phyloP scores from a whole-genome alignment of 495 filamentous ascomycete species.

The Tuber indicum region DNA sequence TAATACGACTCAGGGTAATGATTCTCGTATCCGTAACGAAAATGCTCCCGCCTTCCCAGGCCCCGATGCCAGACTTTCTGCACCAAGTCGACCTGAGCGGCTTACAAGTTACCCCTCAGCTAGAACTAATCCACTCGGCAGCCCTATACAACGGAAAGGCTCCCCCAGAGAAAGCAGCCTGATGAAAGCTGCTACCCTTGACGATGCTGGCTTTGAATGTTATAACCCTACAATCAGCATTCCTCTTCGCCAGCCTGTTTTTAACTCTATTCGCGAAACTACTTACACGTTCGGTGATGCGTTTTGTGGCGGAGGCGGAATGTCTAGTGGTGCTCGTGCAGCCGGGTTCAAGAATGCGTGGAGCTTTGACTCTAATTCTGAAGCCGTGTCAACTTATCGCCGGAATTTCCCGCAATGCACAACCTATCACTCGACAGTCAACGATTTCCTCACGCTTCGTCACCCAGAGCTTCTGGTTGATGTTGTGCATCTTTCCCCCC shows the following conservation, averaged over 20 bases:
- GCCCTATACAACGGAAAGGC: not conserved
- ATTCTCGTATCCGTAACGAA: not conserved
- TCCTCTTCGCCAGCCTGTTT: not conserved
- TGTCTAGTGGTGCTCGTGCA: slow-evolving; percentile 36
- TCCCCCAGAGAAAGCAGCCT: not conserved
- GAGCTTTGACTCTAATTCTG: slow-evolving; percentile 37
- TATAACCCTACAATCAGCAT: not conserved
- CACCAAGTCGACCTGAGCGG: not conserved
- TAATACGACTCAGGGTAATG: not conserved
- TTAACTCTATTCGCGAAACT: not conserved
- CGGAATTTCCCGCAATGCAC: slow-evolving; percentile 53
- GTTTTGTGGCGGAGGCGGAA: slow-evolving; percentile 40
- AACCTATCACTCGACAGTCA: slow-evolving; percentile 47
- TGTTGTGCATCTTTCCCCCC: slow-evolving; percentile 72
- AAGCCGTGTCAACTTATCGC: slow-evolving; percentile 33
- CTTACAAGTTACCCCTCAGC: not conserved
- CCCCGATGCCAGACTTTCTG: not conserved
- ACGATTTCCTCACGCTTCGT: slow-evolving; percentile 47
- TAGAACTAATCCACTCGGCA: not conserved
- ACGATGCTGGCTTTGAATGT: not conserved
- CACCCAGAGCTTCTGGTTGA: slow-evolving; percentile 51
- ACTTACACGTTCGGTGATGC: slow-evolving; percentile 42
- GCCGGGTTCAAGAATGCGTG: slow-evolving; percentile 34
- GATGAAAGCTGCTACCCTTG: not conserved
- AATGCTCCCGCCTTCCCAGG: not conserved